Evolutionary conservation across 805 yeast genomes (phyloP), one percentile per base, ranked within the genome.

Genomic region (Monosporozyma yasuniensis): DNA sequence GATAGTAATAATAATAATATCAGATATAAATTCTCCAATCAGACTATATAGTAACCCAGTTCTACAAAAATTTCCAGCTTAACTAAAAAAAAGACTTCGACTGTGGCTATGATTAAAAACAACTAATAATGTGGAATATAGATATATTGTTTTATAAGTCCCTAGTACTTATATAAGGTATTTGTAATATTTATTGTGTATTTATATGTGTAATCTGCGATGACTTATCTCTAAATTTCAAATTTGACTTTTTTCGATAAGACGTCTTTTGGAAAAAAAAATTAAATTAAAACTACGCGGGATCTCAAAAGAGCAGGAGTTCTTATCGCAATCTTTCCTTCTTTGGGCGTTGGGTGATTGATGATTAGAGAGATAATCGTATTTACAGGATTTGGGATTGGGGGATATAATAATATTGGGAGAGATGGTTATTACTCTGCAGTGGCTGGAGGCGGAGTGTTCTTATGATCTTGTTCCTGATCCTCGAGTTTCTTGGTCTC

Each of bases 401-500:
- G n/a, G 18, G 16, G 14, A 19, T 21, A 11, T 12, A 5, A 12
- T 39, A 6, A 10, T 18, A 6, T 27, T 6, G 16, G 25, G 10
- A 21, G 10, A 8, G 27, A 2, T 18, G 16, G n/a, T 11, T 23
- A 9, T 22, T 25, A 45, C 3, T 19, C 25, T n/a, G 34, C 37
- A 11, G 37, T 30, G 23, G 42, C 50, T 9, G 50, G 42, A 4
- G 49, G 43, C 22, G 54, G 45, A 25, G 28, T 27, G 18, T 45
- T 21, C 23, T 28, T 51, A 35, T 52, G 44, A 9, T 50, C 52
- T 37, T n/a, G 35, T 5, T 60, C 67, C n/a, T 57, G 51, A n/a
- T 58, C 47, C 23, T 58, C 56, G 21, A 59, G 54, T 47, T 51
- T 58, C 38, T 57, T 56, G 4, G 66, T 60, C 41, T 62, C 66